These are phyloP conservation scores for Tylopilus intermedius DNA, from an alignment of 768 basidiomycete species.

Conservation along the genomic window DNA sequence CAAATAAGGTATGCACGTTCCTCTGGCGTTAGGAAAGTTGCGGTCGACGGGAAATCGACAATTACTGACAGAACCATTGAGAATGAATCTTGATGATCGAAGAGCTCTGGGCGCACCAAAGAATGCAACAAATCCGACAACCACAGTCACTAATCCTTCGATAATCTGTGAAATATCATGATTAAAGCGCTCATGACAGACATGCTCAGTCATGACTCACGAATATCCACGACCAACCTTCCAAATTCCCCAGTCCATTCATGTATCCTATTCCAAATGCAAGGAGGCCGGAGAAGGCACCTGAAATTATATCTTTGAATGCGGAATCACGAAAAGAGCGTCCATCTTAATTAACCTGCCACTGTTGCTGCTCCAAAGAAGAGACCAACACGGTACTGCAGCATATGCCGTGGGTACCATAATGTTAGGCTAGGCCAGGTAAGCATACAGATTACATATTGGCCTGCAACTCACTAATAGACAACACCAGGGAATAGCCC, in stretches of 20 bases:
- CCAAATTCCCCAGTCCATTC: conserved; percentile 39
- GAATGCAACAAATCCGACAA: conserved; percentile 49
- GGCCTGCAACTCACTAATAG: conserved; percentile 50
- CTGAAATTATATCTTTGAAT: conserved; percentile 8
- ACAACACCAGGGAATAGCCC: conserved; percentile 70
- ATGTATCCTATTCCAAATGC: conserved; percentile 54
- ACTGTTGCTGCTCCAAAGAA: conserved; percentile 65
- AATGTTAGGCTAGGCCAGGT: conserved; percentile 44
- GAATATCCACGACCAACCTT: conserved; percentile 69
- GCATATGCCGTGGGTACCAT: conserved; percentile 63
- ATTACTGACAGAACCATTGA: conserved; percentile 37
- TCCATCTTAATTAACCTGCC: conserved; percentile 34
- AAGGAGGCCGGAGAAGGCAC: conserved; percentile 55
- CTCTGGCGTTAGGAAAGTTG: conserved; percentile 14
- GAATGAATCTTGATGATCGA: background rate
- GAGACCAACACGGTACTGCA: conserved; percentile 55
- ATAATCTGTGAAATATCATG: conserved; percentile 8
- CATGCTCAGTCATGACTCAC: conserved; percentile 28
- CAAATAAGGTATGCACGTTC: conserved; percentile 17
- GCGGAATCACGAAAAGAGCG: rapidly evolving
- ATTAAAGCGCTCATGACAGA: background rate
- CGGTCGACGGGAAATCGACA: conserved; percentile 42
- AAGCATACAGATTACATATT: background rate
- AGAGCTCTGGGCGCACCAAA: conserved; percentile 33
- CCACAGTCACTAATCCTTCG: conserved; percentile 52